Conservation (phyloP, 805 yeast genomes). For the Ogataea trehalophila region DNA sequence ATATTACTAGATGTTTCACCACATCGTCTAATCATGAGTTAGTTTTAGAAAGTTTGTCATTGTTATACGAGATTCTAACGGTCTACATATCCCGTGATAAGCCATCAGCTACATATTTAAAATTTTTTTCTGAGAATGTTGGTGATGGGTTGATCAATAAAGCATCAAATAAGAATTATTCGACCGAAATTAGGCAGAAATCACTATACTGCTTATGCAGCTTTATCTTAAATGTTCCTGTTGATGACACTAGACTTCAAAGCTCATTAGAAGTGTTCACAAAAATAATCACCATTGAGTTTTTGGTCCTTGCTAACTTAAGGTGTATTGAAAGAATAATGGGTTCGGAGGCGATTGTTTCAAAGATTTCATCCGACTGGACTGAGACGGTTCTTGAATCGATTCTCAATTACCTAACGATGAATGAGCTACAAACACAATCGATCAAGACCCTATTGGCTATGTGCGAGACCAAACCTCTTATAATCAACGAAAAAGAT, state of each 20-base stretch:
- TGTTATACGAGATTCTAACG: conserved; percentile 20
- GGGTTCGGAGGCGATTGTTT: conserved; percentile 3
- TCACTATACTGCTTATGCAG: conserved; percentile 21
- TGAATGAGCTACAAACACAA: conserved; percentile 16
- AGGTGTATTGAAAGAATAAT: conserved; percentile 18
- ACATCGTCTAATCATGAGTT: conserved; percentile 27
- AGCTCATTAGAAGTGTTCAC: conserved; percentile 16
- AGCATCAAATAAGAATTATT: conserved; percentile 26
- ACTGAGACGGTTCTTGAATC: conserved; percentile 11
- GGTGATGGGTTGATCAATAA: conserved; percentile 19
- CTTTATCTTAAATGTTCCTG: conserved; percentile 11
- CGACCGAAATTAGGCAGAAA: conserved; percentile 30
- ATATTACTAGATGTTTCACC: conserved; percentile 16
- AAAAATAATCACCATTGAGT: conserved; percentile 25
- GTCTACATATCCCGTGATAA: conserved; percentile 7
- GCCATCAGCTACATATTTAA: conserved; percentile 1
- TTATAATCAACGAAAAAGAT: conserved; percentile 8
- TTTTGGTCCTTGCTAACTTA: conserved; percentile 22
- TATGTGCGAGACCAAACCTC: conserved; percentile 3
- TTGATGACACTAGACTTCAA: background rate
- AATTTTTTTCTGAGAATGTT: background rate
- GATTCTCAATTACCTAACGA: conserved; percentile 15
- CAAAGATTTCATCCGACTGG: conserved; percentile 18
- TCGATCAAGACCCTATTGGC: conserved; percentile 16
- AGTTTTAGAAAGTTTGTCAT: conserved; percentile 24